Base-by-base conservation (phyloP, 2,329 filamentous ascomycete species). In the Colletotrichum paranaense region DNA sequence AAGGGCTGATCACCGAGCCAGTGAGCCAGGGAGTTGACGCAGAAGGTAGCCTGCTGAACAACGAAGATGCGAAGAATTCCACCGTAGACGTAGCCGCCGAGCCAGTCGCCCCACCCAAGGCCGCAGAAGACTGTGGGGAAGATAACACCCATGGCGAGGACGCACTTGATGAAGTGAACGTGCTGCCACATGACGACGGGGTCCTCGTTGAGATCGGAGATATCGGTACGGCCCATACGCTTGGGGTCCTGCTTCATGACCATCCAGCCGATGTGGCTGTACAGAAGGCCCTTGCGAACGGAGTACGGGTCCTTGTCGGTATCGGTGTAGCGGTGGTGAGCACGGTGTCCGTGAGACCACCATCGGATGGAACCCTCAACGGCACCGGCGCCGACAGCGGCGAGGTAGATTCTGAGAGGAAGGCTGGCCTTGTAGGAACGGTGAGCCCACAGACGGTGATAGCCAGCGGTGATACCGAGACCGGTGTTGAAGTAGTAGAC, bases 1-100 rank as follows among this genome's bases (percentile, higher is more conserved):
- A 97, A 97, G 74, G 95, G 95, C 86, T 97, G 94, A 79, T 97
- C 95, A 75, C 95, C 94, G 80, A 97, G 92, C 93, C 93, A 97
- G 86, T 97, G 94, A 76, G 94, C 94, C 75, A 97, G 86, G 22
- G 93, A 95, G 89, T 97, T 97, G 88, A 97, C 94, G 79, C 94
- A 97, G 89, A 97, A 97, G 76, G 95, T 97, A 73, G 94, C 94
- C 86, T 97, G 94, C 87, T 97, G 94, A 76, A 97, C 93, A 84
- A 96, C 93, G 89, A 95, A 95, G 85, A 96, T 93, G 78, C 94
- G 92, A 76, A 97, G 90, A 78, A 97, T 95, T 79, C 94, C 94
- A 74, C 88, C 94, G 80, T 97, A 97, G 82, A 97, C 88, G 82
- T 95, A 94, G 60, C 95, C 95, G 78, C 95, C 95, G 72, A 88